Evolutionary conservation across 2,329 filamentous ascomycete species (phyloP), one percentile per base, ranked within the genome.

Genomic region (Verticillium tricorpus): DNA sequence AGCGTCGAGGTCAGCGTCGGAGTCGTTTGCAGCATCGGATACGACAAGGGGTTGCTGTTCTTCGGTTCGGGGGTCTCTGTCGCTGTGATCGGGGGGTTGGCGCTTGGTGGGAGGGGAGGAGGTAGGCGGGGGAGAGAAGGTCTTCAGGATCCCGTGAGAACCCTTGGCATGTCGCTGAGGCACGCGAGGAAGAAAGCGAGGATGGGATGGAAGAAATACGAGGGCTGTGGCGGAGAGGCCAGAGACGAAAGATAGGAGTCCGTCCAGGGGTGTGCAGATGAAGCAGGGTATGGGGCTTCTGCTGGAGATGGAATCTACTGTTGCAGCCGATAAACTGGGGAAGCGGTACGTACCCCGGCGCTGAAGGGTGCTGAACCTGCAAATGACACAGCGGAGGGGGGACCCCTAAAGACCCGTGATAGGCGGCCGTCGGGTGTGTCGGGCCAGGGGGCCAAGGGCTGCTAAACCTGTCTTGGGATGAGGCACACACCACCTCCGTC

Each of bases 1-100:
- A 67, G 68, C 71, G 63, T 70, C 69, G 66, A 76, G 73, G 67
- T 73, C 71, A 61, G 73, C 70, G 32, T 25, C 71, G 62, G 73
- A 70, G 32, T 25, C 35, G 35, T 28, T 14, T n/a, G 57, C 35
- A 37, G 57, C 57, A 58, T 58, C 39, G 57, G 57, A 40, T 25
- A 35, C n/a, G 15, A 34, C 57, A 25, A 58, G 39, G 19, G 57
- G 57, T 34, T 58, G 25, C 25, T 58, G 57, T n/a, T 32, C 57
- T 45, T 45, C 45, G 56, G 56, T 11, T n/a, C 35, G 32, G 12
- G 57, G 39, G 25, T 50, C 57, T 15, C 45, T 28, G 22, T 45
- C 9, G 56, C 32, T 32, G 35, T 9, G 37, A 32, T 17, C 15
- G 37, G 9, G 28, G n/a, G 8, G 12, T 40, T 28, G 19, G 25